These are phyloP conservation scores for Alternaria longipes DNA, from an alignment of 2,329 filamentous ascomycete genomes.

Conservation along the genomic window DNA sequence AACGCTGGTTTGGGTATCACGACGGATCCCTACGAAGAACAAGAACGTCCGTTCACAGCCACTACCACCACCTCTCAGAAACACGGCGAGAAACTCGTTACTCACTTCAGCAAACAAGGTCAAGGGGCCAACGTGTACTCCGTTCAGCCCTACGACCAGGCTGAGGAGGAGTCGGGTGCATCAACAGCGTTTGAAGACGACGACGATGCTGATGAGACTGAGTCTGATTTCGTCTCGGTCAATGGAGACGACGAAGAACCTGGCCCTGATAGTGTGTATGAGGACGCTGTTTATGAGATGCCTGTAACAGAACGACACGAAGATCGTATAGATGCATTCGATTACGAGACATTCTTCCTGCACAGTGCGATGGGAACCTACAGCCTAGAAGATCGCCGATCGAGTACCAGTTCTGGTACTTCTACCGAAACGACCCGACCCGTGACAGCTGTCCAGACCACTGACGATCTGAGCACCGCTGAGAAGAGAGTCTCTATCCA, in stretches of 20 bases:
- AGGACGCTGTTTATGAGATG: conserved; percentile 56
- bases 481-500: conserved; percentile 50
- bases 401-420: conserved; percentile 62
- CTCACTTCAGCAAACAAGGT: conserved; percentile 9
- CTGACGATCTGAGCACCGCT: conserved; percentile 29
- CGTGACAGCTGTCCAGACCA: conserved; percentile 38
- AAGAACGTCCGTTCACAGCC: conserved; percentile 15
- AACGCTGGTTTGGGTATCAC: conserved; percentile 45
- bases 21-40: conserved; percentile 31
- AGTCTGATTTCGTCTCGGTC: conserved; percentile 51
- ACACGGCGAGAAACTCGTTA: conserved; percentile 30
- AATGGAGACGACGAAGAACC: conserved; percentile 38
- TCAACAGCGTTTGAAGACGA: conserved; percentile 27
- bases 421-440: conserved; percentile 63
- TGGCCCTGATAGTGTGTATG: conserved; percentile 52
- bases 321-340: conserved; percentile 92
- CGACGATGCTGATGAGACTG: conserved; percentile 44
- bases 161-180: conserved; percentile 32
- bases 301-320: conserved; percentile 72
- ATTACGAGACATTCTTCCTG: conserved; percentile 95
- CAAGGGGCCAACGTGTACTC: conserved; percentile 2
- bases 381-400: conserved; percentile 64
- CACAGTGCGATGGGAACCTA: conserved; percentile 89
- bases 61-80: conserved; percentile 28
- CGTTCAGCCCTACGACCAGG: conserved; percentile 32